Evolutionary conservation across 2,329 filamentous ascomycete genomes (phyloP).

Genomic region (Fusarium luffae): DNA sequence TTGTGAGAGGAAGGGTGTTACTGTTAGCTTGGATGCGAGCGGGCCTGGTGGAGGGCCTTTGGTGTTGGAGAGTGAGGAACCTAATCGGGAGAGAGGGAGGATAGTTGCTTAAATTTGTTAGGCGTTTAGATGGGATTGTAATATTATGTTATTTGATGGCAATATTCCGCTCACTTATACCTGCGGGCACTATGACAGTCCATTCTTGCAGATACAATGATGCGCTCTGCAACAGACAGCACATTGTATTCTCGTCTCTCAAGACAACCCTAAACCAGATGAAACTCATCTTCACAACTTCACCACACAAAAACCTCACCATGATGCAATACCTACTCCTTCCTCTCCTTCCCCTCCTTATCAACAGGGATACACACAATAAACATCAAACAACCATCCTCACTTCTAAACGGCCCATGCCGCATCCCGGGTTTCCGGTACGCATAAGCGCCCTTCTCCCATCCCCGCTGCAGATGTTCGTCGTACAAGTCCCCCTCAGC

Average conservation of each 20-base stretch:
- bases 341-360: slow-evolving; percentile 9
- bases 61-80: slow-evolving; percentile 70
- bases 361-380: slow-evolving; percentile 42
- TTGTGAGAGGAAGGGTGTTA: slow-evolving; percentile 76
- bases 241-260: no score
- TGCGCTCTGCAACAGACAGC: not conserved
- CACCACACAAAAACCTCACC: not conserved
- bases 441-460: slow-evolving; percentile 52
- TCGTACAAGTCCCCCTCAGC: slow-evolving; percentile 52
- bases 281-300: not conserved
- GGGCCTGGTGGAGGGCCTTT: slow-evolving; percentile 73
- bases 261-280: not conserved
- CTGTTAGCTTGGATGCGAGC: slow-evolving; percentile 76
- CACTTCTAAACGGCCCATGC: slow-evolving; percentile 52
- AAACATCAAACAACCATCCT: slow-evolving; percentile 50
- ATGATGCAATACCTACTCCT: slow-evolving; percentile 1
- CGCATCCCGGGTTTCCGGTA: slow-evolving; percentile 55
- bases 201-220: no score
- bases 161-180: not conserved
- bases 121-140: slow-evolving; percentile 4
- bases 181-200: no score
- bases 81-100: slow-evolving; percentile 48
- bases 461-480: slow-evolving; percentile 45
- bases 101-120: slow-evolving; percentile 50
- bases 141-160: not conserved